Evolutionary conservation across 2,329 filamentous ascomycete genomes (phyloP).

Genomic region (Paraphaeosphaeria minitans): DNA sequence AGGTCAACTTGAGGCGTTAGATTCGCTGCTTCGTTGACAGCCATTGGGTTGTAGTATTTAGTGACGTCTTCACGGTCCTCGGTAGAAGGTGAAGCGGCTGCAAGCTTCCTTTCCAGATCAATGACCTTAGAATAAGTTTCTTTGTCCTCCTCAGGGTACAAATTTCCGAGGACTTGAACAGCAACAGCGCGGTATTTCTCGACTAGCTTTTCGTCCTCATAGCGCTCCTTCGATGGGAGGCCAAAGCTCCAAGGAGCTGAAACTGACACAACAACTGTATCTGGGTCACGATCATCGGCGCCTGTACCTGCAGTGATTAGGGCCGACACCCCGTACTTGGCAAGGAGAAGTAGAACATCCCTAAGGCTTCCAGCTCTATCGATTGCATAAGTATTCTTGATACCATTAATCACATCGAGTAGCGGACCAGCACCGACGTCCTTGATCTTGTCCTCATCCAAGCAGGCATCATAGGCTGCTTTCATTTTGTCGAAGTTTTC

Average conservation of each 20-base stretch:
- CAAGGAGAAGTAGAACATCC: conserved; percentile 56
- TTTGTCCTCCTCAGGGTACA: conserved; percentile 2
- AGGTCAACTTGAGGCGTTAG: conserved; percentile 62
- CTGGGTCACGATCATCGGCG: conserved; percentile 61
- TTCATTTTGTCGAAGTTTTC: conserved; percentile 69
- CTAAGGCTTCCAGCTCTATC: conserved; percentile 33
- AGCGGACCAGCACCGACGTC: conserved; percentile 61
- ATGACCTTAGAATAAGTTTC: conserved; percentile 15
- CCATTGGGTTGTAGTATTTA: conserved; percentile 67
- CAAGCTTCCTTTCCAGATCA: conserved; percentile 63
- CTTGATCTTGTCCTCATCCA: conserved; percentile 62
- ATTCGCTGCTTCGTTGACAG: conserved; percentile 57
- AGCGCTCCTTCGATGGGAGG: conserved; percentile 44
- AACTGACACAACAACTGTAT: conserved; percentile 56
- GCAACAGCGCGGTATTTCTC: conserved; percentile 30
- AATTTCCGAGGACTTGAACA: conserved; percentile 1
- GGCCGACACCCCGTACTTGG: conserved; percentile 51
- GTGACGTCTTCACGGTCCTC: conserved; percentile 64
- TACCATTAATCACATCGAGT: not conserved
- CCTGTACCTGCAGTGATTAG: conserved; percentile 33
- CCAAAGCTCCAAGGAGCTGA: conserved; percentile 56
- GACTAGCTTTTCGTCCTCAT: conserved; percentile 42
- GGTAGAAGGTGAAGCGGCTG: conserved; percentile 60
- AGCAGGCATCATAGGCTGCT: conserved; percentile 65
- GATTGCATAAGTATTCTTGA: conserved; percentile 54